Base-by-base conservation (phyloP, 2,329 filamentous ascomycete species). In the Fusarium miscanthi region DNA sequence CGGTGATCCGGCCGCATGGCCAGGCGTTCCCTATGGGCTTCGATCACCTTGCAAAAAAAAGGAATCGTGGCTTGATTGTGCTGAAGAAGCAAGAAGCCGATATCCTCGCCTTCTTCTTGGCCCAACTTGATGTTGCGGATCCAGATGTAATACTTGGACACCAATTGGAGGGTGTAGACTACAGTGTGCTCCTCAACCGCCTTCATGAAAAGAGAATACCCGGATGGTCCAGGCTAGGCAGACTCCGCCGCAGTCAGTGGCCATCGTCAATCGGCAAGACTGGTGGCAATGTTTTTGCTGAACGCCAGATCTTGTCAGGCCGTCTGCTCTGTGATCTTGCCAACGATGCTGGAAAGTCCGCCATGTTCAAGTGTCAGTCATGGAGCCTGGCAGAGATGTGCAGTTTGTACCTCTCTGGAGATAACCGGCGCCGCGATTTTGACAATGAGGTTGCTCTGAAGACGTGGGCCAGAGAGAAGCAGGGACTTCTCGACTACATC, bases 371-470 rank as follows among this genome's bases (percentile, higher is more conserved):
- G 84, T 99, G 96, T 81, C 95, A 98, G 82, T 97, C 95, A 6
- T 99, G 96, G 96, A 97, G 93, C 81, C 87, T 99, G 81, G 97
- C 95, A 4, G 96, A 99, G 82, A 99, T 99, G 95, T 97, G 94
- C 81, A 93, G 92, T 72, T 87, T 98, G 21, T 97, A 98, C 74
- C 90, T 99, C 9, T 88, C 90, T 37, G 89, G 89, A 31, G 89
- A 90, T 63, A 92, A 92, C 78, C 86, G 86, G 45, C 92, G 96
- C 45, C 90, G 92, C 61, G 96, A 99, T 41, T 84, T 99, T 37
- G 95, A 99, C 80, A 95, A 93, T 75, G 96, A 98, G 75, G 90
- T 86, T 58, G 94, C 94, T 7, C 85, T 99, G 63, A 95, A 93
- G 80, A 93, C 92, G 25, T 97, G 94, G 94, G 89, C 89, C 9